Evolutionary conservation across 2,329 filamentous ascomycete genomes (phyloP), one percentile per base, ranked within the genome.

Genomic region (Aspergillus felis): DNA sequence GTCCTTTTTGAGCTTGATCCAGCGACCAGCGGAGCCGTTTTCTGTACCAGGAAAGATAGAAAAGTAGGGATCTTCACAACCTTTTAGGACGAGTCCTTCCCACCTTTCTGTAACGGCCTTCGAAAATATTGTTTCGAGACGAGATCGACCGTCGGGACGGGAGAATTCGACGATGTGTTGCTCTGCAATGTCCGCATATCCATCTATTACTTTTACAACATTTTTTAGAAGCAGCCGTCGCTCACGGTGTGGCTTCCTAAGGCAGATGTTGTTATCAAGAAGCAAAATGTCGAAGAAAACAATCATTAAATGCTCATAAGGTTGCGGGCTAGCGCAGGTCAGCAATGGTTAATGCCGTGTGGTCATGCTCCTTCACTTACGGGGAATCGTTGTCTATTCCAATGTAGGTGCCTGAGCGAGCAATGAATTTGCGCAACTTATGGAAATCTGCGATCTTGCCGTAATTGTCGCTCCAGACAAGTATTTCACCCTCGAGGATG

Each of bases 1-100:
- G 67, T 94, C 90, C 66, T 91, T 91, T 73, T 96, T 96, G 46
- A 96, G 74, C 74, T 96, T 96, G 67, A 96, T 90, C 69, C 86
- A 88, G 78, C 29, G 79, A 61, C 64, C 74, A 64, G 64, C 49
- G 62, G 65, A 68, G 57, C 50, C 64, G 56, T 66, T 66, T 22
- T 55, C 68, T 48, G 64, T 48, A 66, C 66, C 29, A 60, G 68
- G 61, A 81, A 84, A 61, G 1, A 76, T 65, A 55, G 84, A 78
- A 61, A 96, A 90, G 68, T 96, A 96, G 0, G 91, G 86, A 25
- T 89, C 85, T 58, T 91, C 86, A 29, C 78, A 79, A 0, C 88
- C 85, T 72, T 96, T 96, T 51, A 96, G 71, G 0, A 96, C 86
- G 17, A 94, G 79, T 0, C 92, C 92, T 76, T 97, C 92, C 68